Evolutionary conservation across 352 stramenopile genomes (phyloP).

Genomic region (Globisporangium cederbergense): DNA sequence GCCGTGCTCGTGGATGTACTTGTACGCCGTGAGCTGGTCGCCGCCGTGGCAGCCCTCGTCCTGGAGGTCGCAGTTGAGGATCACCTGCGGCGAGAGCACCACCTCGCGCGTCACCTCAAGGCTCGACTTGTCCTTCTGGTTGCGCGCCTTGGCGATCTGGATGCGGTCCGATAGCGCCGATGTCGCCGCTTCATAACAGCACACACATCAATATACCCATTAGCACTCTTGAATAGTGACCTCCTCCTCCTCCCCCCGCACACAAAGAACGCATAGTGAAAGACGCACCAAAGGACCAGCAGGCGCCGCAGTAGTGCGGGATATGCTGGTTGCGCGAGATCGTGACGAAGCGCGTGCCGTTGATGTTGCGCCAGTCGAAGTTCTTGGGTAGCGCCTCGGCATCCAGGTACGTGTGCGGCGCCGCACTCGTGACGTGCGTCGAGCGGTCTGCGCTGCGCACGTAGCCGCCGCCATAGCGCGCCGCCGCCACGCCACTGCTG

Average conservation of each 20-base stretch:
- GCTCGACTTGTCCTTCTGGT: constrained; percentile 36
- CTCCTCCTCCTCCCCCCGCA: too few relatives aligned
- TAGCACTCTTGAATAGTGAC: background rate
- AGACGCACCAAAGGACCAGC: constrained; percentile 77
- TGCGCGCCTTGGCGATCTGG: constrained; percentile 73
- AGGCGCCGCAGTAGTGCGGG: constrained; percentile 87
- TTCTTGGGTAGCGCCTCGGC: constrained; percentile 78
- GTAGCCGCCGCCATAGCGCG: constrained; percentile 50
- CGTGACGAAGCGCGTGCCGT: constrained; percentile 79
- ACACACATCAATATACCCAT: background rate
- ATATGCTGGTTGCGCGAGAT: constrained; percentile 87
- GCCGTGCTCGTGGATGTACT: constrained; percentile 88
- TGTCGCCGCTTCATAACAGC: constrained; percentile 47
- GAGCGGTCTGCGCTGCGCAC: constrained; percentile 70
- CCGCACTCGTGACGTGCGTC: constrained; percentile 51
- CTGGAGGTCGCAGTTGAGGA: constrained; percentile 88
- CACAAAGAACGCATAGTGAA: background rate
- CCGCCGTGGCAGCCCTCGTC: constrained; percentile 92
- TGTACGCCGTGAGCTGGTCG: constrained; percentile 89
- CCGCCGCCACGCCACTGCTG: background rate
- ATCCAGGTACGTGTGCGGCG: constrained; percentile 69
- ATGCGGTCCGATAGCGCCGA: constrained; percentile 86
- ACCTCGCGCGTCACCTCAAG: constrained; percentile 76
- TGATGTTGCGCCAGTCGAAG: constrained; percentile 92
- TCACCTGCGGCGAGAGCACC: constrained; percentile 78